Evolutionary conservation across 495 filamentous ascomycete genomes (phyloP).

Genomic region (Neurospora terricola): DNA sequence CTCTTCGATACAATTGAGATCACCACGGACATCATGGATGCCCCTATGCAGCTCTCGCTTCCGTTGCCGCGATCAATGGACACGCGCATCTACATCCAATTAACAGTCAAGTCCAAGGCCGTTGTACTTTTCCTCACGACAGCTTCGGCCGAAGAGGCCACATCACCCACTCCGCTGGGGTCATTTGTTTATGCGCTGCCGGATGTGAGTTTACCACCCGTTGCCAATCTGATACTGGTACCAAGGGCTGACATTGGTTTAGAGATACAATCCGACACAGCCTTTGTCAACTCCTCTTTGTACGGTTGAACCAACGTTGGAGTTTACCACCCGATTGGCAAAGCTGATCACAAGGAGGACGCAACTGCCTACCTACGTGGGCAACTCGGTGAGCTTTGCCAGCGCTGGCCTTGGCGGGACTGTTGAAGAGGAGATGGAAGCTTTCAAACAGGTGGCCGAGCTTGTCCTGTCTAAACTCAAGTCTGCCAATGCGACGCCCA

Average conservation of each 20-base stretch:
- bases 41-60: conserved; percentile 58
- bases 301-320: conserved; percentile 59
- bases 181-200: conserved; percentile 92
- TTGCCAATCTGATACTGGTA: background rate
- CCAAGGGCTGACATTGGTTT: conserved; percentile 4
- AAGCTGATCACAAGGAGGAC: conserved; percentile 68
- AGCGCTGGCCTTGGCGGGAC: conserved; percentile 59
- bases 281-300: conserved; percentile 73
- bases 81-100: conserved; percentile 69
- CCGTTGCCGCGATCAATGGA: conserved; percentile 65
- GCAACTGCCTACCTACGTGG: conserved; percentile 68
- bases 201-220: conserved; percentile 48
- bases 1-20: background rate
- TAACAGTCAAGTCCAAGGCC: conserved; percentile 58
- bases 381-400: conserved; percentile 60
- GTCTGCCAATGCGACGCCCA: conserved; percentile 1
- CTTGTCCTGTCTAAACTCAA: conserved; percentile 50
- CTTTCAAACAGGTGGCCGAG: conserved; percentile 60
- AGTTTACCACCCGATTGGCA: conserved; percentile 77
- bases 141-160: conserved; percentile 48
- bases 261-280: conserved; percentile 48
- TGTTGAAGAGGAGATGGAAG: conserved; percentile 94
- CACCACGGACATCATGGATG: conserved; percentile 9
- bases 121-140: conserved; percentile 70
- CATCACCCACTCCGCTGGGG: conserved; percentile 47